A percentile compares a stretch with the other conserved stretches of the same genome.
Conservation (phyloP, 2,329 filamentous ascomycete genomes). For the Ophiostoma quercus region DNA sequence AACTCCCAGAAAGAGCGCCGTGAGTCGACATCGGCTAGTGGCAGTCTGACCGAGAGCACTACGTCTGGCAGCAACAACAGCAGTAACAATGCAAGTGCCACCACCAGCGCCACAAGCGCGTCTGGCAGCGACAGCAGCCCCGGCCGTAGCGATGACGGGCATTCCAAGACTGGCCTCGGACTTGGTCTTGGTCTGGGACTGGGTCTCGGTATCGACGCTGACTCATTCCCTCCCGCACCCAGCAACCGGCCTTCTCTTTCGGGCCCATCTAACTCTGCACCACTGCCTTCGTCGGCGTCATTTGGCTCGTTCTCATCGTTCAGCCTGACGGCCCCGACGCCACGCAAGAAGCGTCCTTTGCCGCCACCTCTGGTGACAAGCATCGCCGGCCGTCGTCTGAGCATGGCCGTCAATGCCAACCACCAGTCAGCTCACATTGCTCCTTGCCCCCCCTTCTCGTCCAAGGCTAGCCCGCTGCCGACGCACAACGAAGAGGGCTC, state of each 20-base stretch:
- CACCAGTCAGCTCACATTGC: background rate
- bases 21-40: constrained; percentile 7
- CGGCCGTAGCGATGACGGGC: background rate
- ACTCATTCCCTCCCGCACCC: background rate
- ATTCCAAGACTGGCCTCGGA: background rate
- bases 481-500: background rate
- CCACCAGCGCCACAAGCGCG: background rate
- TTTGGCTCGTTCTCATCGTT: background rate
- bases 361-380: background rate
- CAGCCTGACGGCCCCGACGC: constrained; percentile 4
- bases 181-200: background rate
- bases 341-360: constrained; percentile 7
- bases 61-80: constrained; percentile 15
- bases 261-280: background rate
- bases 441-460: constrained; percentile 8
- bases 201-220: background rate
- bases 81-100: constrained; percentile 12
- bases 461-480: constrained; percentile 1
- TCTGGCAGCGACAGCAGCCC: background rate
- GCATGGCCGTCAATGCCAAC: background rate
- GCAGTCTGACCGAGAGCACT: constrained; percentile 7
- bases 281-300: background rate
- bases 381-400: constrained; percentile 3
- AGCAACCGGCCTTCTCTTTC: background rate
- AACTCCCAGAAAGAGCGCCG: constrained; percentile 7